Evolutionary conservation across 2,329 filamentous ascomycete species (phyloP), one percentile per base, ranked within the genome.

Genomic region (Calonectria honghensis): DNA sequence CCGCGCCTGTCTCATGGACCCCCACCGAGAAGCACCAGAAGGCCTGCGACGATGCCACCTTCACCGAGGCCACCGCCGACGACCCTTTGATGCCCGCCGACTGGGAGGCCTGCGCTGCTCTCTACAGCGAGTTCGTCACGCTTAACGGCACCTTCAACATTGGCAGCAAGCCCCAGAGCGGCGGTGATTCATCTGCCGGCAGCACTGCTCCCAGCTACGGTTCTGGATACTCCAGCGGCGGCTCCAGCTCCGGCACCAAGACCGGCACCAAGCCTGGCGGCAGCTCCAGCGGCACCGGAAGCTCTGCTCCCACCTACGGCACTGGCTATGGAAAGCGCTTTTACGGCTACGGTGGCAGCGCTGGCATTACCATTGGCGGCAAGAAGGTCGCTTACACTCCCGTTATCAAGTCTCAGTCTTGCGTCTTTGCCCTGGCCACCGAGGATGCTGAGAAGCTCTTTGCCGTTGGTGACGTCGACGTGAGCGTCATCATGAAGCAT

Each of bases 101-200:
- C 75, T 84, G 81, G 79, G 75, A 77, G 20, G 77, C 80, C 66
- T 84, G 83, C 48, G 82, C 82, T 27, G 79, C 82, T 6, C 79
- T 84, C 3, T 81, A 81, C 71, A 84, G 82, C 64, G 72, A 75
- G 2, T 84, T 82, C 79, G 76, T 77, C 4, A 73, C 73, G 16
- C 71, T 76, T 48, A 84, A 83, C 51, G 83, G 83, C n/a, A 83
- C 80, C 18, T 84, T 84, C 57, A 70, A 63, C 64, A 68, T 84
- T 66, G 72, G 76, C 4, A 50, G 54, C 64, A 65, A n/a, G 27
- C 20, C 11, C 35, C 20, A 61, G 54, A 59, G 35, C 35, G 57
- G 57, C 3, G 61, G 61, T 24, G 37, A 29, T 29, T 64, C 61
- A 31, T 64, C 61, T 4, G 61, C 37, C 10, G 61, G 35, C 11